Percentiles rank a stretch among this genome's conserved stretches.
Evolutionary conservation across 75 land plant genomes (phyloP).

Genomic region (Gnetum montanum): DNA sequence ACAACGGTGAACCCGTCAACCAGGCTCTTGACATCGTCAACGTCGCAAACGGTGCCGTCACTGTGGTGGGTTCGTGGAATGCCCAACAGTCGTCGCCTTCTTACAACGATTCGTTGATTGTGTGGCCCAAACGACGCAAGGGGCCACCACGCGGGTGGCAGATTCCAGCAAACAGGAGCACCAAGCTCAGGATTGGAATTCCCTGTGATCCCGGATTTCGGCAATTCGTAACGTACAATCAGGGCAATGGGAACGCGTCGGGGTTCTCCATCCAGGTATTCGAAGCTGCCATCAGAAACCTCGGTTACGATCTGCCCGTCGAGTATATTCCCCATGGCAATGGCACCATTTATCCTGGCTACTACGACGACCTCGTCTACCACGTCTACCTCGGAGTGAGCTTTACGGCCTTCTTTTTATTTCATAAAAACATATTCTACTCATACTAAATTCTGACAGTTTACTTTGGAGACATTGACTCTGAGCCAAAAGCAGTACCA

Average conservation of each 20-base stretch:
- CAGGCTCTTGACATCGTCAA: constrained; percentile 66
- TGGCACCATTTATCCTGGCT: too few relatives aligned
- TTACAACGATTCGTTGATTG: constrained; percentile 8
- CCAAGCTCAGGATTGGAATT: constrained; percentile 42
- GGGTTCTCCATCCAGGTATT: constrained; percentile 40
- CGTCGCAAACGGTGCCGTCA: constrained; percentile 37
- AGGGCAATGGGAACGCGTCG: too few relatives aligned
- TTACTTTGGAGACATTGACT: too few relatives aligned
- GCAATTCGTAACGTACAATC: too few relatives aligned
- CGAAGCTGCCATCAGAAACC: constrained; percentile 20
- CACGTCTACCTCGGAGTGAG: too few relatives aligned
- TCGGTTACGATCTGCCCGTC: too few relatives aligned
- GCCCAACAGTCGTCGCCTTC: constrained; percentile 25
- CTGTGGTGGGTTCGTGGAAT: constrained; percentile 58
- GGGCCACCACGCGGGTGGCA: constrained; percentile 48
- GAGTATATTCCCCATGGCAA: too few relatives aligned
- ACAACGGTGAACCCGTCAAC: constrained; percentile 17
- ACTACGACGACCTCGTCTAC: too few relatives aligned
- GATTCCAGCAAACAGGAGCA: constrained; percentile 40
- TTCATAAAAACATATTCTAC: too few relatives aligned
- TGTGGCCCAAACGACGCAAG: constrained; percentile 27
- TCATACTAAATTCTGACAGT: too few relatives aligned
- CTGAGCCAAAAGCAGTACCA: too few relatives aligned
- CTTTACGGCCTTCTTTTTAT: too few relatives aligned
- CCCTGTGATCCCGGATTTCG: constrained; percentile 28